These are phyloP conservation scores for Arxiozyma slooffiae DNA, from an alignment of 1,139 yeast species.

Conservation along the genomic window DNA sequence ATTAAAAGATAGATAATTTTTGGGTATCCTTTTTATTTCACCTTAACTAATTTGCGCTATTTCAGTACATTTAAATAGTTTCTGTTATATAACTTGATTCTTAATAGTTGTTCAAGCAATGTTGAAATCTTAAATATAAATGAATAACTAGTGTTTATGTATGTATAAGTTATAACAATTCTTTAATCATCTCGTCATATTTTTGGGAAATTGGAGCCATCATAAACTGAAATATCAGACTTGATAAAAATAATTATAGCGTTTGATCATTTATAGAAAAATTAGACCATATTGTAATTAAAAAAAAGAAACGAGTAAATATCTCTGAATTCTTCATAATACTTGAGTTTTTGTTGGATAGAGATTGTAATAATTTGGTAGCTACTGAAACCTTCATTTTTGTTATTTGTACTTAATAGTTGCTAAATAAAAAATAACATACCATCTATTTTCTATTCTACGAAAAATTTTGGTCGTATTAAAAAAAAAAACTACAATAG, in stretches of 20 bases:
- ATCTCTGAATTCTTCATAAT: neutral
- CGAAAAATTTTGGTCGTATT: neutral
- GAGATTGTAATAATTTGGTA: no score
- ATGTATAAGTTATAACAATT: no score
- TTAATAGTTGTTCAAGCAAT: neutral
- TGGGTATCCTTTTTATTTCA: no score
- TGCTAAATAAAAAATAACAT: neutral
- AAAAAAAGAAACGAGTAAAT: neutral
- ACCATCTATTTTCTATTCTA: no score
- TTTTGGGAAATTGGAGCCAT: neutral
- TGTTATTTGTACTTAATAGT: no score
- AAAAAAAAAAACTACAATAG: neutral
- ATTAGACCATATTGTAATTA: no score
- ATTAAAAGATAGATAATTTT: no score
- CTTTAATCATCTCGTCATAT: neutral
- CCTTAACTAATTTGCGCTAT: neutral
- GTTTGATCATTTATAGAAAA: no score
- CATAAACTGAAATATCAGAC: no score
- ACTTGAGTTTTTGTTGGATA: neutral
- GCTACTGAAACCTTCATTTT: no score
- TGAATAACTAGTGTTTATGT: no score
- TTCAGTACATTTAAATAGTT: neutral
- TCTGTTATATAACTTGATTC: neutral
- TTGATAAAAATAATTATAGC: neutral
- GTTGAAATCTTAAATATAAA: no score